phyloP scores from a whole-genome alignment of 257 asterid species.

The Solanum medicagineum region DNA sequence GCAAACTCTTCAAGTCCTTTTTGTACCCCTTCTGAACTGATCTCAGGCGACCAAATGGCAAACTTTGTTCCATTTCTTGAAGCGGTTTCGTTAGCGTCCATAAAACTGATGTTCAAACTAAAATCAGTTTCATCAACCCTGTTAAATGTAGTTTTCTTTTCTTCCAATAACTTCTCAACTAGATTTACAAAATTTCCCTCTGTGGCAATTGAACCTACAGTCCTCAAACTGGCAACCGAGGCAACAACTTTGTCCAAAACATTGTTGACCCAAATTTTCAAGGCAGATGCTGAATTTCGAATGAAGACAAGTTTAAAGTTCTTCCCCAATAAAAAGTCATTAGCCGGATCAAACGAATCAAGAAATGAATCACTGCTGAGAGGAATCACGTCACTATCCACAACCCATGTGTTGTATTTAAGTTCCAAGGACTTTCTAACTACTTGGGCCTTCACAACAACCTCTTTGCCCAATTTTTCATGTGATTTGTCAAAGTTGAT shows the following conservation, averaged over 20 bases:
- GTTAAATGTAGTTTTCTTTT: conserved; percentile 17
- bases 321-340: conserved; percentile 43
- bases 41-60: conserved; percentile 46
- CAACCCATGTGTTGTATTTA: conserved; percentile 43
- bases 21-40: conserved; percentile 25
- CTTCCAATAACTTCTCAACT: conserved; percentile 43
- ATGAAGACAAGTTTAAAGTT: conserved; percentile 28
- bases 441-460: conserved; percentile 37
- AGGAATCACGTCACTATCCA: conserved; percentile 58
- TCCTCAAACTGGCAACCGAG: conserved; percentile 9
- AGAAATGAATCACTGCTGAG: conserved; percentile 23
- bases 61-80: conserved; percentile 22
- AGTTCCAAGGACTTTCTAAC: conserved; percentile 51
- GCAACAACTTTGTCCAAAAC: conserved; percentile 28
- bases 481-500: conserved; percentile 30
- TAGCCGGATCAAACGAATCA: conserved; percentile 27
- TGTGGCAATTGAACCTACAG: conserved; percentile 22
- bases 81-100: conserved; percentile 21
- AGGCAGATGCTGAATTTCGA: conserved; percentile 41
- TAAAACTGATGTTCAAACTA: conserved; percentile 22
- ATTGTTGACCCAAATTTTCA: conserved; percentile 36
- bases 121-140: conserved; percentile 42
- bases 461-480: conserved; percentile 35
- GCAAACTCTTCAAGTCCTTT: conserved; percentile 37
- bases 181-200: conserved; percentile 18